Evolutionary conservation across 768 basidiomycete genomes (phyloP).

Genomic region (Rhodotorula kratochvilovae): DNA sequence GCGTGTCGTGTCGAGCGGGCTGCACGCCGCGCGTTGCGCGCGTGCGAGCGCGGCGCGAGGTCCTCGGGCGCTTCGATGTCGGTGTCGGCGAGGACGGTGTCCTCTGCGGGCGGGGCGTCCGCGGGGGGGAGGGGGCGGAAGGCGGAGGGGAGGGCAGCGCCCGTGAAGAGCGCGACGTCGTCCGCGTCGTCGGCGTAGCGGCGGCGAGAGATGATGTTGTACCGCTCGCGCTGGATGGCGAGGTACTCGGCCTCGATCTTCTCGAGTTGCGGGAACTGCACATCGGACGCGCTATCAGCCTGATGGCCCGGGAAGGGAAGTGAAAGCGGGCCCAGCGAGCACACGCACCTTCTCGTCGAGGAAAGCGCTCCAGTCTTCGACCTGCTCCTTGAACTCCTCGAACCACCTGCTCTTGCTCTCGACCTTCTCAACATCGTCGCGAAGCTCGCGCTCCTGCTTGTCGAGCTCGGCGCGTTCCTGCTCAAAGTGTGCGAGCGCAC

Average conservation of each 20-base stretch:
- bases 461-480: conserved; percentile 47
- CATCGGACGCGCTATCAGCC: background rate
- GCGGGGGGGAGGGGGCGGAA: background rate
- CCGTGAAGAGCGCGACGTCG: conserved; percentile 43
- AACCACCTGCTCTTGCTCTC: conserved; percentile 52
- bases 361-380: conserved; percentile 51
- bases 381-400: conserved; percentile 49
- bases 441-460: conserved; percentile 49
- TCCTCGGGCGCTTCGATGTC: conserved; percentile 27
- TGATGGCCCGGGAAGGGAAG: background rate
- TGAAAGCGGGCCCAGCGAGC: background rate
- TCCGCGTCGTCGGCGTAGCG: conserved; percentile 42
- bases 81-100: conserved; percentile 38
- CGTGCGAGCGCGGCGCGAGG: conserved; percentile 44
- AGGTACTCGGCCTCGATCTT: conserved; percentile 48
- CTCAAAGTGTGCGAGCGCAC: conserved; percentile 44
- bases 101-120: background rate
- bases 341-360: conserved; percentile 50
- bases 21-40: conserved; percentile 44
- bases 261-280: conserved; percentile 49
- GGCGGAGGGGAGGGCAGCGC: conserved; percentile 23
- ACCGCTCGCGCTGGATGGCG: conserved; percentile 41
- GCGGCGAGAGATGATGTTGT: conserved; percentile 36
- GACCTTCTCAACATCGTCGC: conserved; percentile 48
- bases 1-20: conserved; percentile 38